Evolutionary conservation across 768 basidiomycete genomes (phyloP).

Genomic region (Calocera cornea): DNA sequence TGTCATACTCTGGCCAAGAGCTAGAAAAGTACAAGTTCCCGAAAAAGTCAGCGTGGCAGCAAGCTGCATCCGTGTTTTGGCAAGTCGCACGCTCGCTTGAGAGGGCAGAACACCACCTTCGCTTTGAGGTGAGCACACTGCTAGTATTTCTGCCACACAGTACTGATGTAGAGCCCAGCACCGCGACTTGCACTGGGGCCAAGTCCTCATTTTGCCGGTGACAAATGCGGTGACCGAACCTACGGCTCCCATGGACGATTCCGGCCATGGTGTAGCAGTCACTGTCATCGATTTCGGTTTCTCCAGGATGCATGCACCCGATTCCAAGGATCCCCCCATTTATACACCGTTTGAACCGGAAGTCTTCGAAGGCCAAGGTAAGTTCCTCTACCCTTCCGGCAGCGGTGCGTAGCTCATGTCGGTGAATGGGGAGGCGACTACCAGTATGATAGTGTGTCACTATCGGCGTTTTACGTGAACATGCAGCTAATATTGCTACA

Average conservation of each 20-base stretch:
- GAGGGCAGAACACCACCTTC: slow-evolving; percentile 61
- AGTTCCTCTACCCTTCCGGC: slow-evolving; percentile 9
- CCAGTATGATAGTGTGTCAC: background rate
- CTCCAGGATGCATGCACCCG: slow-evolving; percentile 58
- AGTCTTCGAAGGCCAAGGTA: slow-evolving; percentile 83
- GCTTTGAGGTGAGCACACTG: slow-evolving; percentile 62
- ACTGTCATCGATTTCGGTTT: slow-evolving; percentile 93
- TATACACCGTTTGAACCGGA: slow-evolving; percentile 81
- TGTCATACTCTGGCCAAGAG: slow-evolving; percentile 83
- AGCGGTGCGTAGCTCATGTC: background rate
- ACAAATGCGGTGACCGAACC: background rate
- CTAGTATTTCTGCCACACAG: background rate
- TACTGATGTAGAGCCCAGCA: slow-evolving; percentile 40
- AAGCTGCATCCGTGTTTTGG: slow-evolving; percentile 84
- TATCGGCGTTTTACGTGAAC: background rate
- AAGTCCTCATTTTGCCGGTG: slow-evolving; percentile 59
- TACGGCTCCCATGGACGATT: slow-evolving; percentile 44
- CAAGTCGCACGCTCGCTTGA: slow-evolving; percentile 69
- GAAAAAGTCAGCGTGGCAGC: slow-evolving; percentile 46
- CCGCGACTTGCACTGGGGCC: slow-evolving; percentile 97
- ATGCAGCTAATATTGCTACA: slow-evolving; percentile 82
- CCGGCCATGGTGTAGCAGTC: slow-evolving; percentile 50
- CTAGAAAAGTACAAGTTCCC: slow-evolving; percentile 71
- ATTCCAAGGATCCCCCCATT: slow-evolving; percentile 33
- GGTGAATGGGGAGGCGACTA: background rate